Base-by-base conservation (phyloP, 192 early-diverging fungal species). In the Backusella australiensis region DNA sequence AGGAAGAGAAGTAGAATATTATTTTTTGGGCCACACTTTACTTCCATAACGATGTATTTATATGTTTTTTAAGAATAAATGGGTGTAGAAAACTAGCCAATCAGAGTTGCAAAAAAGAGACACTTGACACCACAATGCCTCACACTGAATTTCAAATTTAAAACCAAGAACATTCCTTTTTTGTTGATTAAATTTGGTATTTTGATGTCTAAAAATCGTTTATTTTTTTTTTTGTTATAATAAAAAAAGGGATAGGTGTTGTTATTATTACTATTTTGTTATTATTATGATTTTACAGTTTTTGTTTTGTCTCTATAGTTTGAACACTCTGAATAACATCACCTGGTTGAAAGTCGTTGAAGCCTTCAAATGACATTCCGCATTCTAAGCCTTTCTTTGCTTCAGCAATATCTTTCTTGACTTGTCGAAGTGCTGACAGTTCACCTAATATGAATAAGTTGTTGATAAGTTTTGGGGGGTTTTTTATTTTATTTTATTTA, bases 311-410 rank as follows among this genome's bases (percentile, higher is more conserved):
- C 69, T 90, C 86, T 74, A 85, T 88, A 68, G 85, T 82, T 36
- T 79, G 78, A 63, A 96, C 75, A 72, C 90, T 89, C 76, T 94
- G 91, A 76, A 96, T 89, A 34, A 90, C 75, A 88, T 99, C 97
- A 12, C 96, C 96, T 46, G 87, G 90, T 80, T 90, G 81, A 69
- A 95, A 85, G 14, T 92, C 92, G 6, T 85, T 85, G 78, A 95
- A 98, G 12, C 89, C 91, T 19, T 94, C 94, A 85, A 99, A 93
- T 67, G 89, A 88, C 80, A 99, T 92, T 19, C 97, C 97, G 80
- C 96, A 99, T 86, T 99, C 97, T 34, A 93, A 85, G n/a, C 96
- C 96, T 83, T 98, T 99, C 72, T 88, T 88, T 35, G 91, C 93
- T 86, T 99, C 97, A 32, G 79, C 77, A 41, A 97, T 92, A 77